phyloP scores from a whole-genome alignment of 257 asterid genomes.

The Solanum chilense region DNA sequence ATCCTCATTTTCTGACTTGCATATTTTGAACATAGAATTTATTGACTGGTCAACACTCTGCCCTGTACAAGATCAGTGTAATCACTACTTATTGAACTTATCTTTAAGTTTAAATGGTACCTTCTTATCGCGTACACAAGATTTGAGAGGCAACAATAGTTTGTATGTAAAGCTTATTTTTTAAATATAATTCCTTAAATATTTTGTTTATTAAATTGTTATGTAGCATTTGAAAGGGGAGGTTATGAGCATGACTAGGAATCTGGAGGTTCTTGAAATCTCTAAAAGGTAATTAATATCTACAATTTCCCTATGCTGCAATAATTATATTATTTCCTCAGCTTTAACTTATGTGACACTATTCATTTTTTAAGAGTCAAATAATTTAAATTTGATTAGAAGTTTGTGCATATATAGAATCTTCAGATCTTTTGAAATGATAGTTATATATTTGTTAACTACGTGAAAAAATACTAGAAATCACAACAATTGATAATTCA shows the following conservation, averaged over 20 bases:
- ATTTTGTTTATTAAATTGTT: not conserved
- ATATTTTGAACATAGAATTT: too few species aligned
- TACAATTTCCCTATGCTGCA: not conserved
- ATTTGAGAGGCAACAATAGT: not conserved
- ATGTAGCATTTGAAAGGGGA: slow-evolving; percentile 29
- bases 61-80: not conserved
- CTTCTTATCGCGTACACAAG: not conserved
- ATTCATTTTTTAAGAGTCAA: too few species aligned
- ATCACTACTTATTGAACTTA: not conserved
- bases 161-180: not conserved
- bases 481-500: too few species aligned
- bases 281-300: slow-evolving; percentile 23
- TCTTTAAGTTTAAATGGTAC: not conserved
- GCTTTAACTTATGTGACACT: not conserved
- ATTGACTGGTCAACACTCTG: not conserved
- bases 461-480: too few species aligned
- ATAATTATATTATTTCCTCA: not conserved
- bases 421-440: not conserved
- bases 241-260: slow-evolving; percentile 10
- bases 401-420: too few species aligned
- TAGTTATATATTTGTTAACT: too few species aligned
- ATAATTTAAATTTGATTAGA: not conserved
- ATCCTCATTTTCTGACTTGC: not conserved
- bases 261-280: slow-evolving; percentile 33
- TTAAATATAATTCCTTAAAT: not conserved